Evolutionary conservation across 2,329 filamentous ascomycete genomes (phyloP), one percentile per base, ranked within the genome.

Genomic region (Ceratocystis cubensis): DNA sequence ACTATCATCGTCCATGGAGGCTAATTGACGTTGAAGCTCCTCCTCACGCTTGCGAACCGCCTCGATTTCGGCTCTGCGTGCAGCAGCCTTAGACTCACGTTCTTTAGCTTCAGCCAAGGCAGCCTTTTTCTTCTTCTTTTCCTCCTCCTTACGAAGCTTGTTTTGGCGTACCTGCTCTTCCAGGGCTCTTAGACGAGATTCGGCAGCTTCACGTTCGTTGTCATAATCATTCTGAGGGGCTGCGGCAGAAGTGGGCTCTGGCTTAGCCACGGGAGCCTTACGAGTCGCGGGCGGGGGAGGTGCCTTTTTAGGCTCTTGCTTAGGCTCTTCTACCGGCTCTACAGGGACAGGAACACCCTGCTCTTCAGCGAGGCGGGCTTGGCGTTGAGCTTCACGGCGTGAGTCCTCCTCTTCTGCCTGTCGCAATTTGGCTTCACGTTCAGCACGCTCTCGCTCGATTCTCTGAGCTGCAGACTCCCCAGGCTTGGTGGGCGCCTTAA

Each of bases 341-440:
- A 78, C 77, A 5, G 89, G 84, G 20, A 84, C 79, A 33, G 87
- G 84, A 1, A 77, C 75, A 28, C 82, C 82, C 69, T 88, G 85
- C 74, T 96, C 92, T 67, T 91, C 89, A 28, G 88, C 88, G 50
- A 96, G 80, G 71, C 91, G 85, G 69, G 87, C 85, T 73, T 96
- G 90, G 69, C 92, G 84, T 75, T 97, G 92, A 70, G 89, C 80
- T 73, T 99, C 94, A 33, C 94, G 86, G 69, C 87, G 88, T 8
- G 88, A 85, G 77, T 97, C 93, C 76, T 99, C 94, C 72, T 95
- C 94, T 74, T 99, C 94, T 2, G 94, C 94, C 75, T 94, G 88
- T 66, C 84, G 87, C 50, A 96, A 79, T 72, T 94, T 92, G 48
- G 94, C 89, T 69, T 94, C 91, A 64, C 91, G 84, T 74, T 99